Base-by-base conservation (phyloP, 768 basidiomycete species). In the Termitomyces sp. region DNA sequence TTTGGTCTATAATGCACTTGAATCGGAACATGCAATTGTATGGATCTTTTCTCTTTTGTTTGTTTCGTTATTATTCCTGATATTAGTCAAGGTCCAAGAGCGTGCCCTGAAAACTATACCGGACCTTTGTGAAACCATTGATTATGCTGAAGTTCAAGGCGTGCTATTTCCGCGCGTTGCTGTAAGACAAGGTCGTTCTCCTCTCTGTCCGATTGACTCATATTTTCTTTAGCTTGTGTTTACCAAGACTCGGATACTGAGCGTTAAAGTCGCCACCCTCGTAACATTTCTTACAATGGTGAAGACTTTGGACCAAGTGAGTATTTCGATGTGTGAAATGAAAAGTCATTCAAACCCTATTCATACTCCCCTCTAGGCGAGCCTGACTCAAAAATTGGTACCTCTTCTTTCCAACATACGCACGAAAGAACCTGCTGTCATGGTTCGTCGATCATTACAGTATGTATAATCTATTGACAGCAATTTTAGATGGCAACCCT, bases 371-470 rank as follows among this genome's bases (percentile, higher is more conserved):
- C 53, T 46, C 7, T 54, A 92, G 88, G 74, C 82, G 41, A 95
- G 88, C 64, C 67, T 99, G 50, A 98, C 97, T 0, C 93, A 96
- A 65, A 98, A 97, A 68, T 78, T 99, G 19, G 96, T 98, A 3
- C 97, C 97, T 1, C 71, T 98, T 15, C 77, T 99, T 24, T 88
- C 94, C 0, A 97, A 93, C 68, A 97, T 98, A 59, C 85, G 94
- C 37, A 98, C 96, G 5, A 96, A 93, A 67, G 95, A 98, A 66
- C 96, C 96, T 10, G 84, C 88, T 47, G 96, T 98, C 5, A 97
- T 93, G 82, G 91, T 93, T 62, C 55, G 73, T 63, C 11, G 3
- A 41, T 51, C 35, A 55, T 50, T 4, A n/a, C 44, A 28, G 32
- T 38, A 37, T 45, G 40, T 47, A 38, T 57, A 34, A 12, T 22